Evolutionary conservation across 257 asterid species (phyloP), one percentile per base, ranked within the genome.

Genomic region (Ehretia macrophylla): DNA sequence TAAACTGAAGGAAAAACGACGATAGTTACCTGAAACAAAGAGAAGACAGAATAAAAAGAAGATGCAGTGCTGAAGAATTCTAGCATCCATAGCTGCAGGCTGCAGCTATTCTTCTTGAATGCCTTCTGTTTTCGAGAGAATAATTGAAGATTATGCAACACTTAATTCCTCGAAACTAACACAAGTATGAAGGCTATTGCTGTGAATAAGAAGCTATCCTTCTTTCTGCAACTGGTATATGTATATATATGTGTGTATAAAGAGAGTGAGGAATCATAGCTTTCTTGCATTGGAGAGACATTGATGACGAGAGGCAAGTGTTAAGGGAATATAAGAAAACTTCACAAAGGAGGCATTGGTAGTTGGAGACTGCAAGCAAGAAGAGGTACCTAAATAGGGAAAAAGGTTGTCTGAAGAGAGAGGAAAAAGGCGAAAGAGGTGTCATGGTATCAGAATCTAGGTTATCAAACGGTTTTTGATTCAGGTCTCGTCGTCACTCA

Each of bases 241-340:
- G 82, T 72, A 76, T 71, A 66, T 55, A 64, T 58, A 67, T 51
- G 42, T 58, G 65, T 51, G 42, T 3, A 62, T 27, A 52, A 27
- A 69, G 60, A 27, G 63, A 58, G 68, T 56, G 72, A 55, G 81
- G 98, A 86, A 92, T 86, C 95, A 56, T 67, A 82, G 90, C 79
- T 92, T 92, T 83, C 97, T 88, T 88, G 96, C 78, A 80, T 66
- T 52, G 62, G 46, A 73, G 81, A 80, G 68, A 65, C 72, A 72
- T 62, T 56, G 80, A 53, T 18, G 35, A 72, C 59, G 72, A 63
- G 78, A 70, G 77, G 75, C 47, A 61, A 73, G 74, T 79, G 85
- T 71, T 77, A 74, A 80, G 68, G 72, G 97, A 86, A 90, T 90
- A 86, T 77, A 62, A 90, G 86, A 72, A 85, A 73, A 84, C 95